Evolutionary conservation across 2,329 filamentous ascomycete genomes (phyloP).

Genomic region (Colletotrichum lindemuthianum): DNA sequence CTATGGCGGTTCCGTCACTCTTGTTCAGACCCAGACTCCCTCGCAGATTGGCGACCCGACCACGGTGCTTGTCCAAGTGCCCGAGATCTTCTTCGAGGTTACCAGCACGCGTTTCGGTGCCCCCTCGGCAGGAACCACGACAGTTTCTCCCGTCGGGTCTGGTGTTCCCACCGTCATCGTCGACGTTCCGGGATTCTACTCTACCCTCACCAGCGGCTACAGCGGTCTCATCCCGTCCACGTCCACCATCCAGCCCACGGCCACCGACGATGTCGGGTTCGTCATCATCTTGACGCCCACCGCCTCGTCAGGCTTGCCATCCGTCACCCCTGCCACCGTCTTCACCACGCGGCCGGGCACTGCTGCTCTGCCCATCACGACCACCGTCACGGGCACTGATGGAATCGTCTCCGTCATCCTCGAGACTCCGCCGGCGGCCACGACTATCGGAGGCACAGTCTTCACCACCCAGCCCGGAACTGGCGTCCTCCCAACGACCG

Average conservation of each 20-base stretch:
- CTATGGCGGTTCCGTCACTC: conserved; percentile 12
- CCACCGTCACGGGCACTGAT: conserved; percentile 8
- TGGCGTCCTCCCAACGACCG: not conserved
- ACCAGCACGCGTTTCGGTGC: conserved; percentile 26
- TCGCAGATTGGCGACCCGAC: conserved; percentile 7
- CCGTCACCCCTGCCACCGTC: not conserved
- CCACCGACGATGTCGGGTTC: conserved; percentile 8
- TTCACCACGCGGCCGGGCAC: conserved; percentile 12
- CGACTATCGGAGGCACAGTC: not conserved
- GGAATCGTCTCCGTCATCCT: conserved; percentile 19
- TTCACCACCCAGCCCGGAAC: not conserved
- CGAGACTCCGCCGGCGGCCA: conserved; percentile 1
- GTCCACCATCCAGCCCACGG: conserved; percentile 12
- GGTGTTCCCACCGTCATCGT: conserved; percentile 21
- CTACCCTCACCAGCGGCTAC: conserved; percentile 23
- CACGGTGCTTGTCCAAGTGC: conserved; percentile 24
- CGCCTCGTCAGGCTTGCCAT: not conserved
- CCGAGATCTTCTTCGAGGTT: not conserved
- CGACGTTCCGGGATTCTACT: conserved; percentile 14
- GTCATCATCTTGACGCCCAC: conserved; percentile 22
- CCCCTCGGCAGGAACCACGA: conserved; percentile 17
- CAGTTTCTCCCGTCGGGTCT: conserved; percentile 2
- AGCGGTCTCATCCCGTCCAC: conserved; percentile 19
- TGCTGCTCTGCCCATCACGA: not conserved
- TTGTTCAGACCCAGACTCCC: conserved; percentile 10